Evolutionary conservation across 306 rosid species (phyloP), one percentile per base, ranked within the genome.

Genomic region (Casuarina cunninghamiana): DNA sequence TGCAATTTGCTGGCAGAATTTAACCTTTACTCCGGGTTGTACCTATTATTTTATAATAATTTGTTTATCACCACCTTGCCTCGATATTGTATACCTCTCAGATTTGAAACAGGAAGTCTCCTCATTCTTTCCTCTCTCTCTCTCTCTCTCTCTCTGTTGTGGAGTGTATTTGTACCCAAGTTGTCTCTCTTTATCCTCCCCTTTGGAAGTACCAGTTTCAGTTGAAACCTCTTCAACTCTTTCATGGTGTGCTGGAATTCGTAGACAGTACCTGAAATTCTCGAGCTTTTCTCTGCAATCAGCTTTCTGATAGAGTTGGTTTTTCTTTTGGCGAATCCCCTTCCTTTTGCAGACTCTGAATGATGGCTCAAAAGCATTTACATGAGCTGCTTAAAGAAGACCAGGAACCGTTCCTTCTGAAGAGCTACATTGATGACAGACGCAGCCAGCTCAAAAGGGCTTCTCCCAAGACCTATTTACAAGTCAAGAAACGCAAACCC

Each of bases 81-180:
- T 92, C 86, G 89, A 61, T 83, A 61, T 83, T 78, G 79, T 82
- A 88, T 80, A 84, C 72, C 82, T 35, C 69, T 80, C 86, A 75
- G 83, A 87, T 87, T 92, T 90, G 90, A 90, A 90, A 83, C 90
- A 81, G 69, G 82, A 86, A 86, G 83, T 83, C 82, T 85, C 89
- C 85, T 83, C 83, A 66, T 79, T 73, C 80, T 83, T 79, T 81
- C 85, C 73, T 3, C 60, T 5, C 42, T 10, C 12, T 26, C 42
- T 54, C 69, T 38, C 75, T 43, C 38, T 43, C 44, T 54, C 57
- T 42, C 48, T 77, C 71, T 63, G 9, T 7, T 5, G 45, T 69
- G 68, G 10, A 69, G 53, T 80, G 74, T 83, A 75, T 83, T 83
- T 77, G 71, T 61, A 16, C 62, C 77, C 84, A 66, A 77, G 63